Evolutionary conservation across 2,329 filamentous ascomycete genomes (phyloP), one percentile per base, ranked within the genome.

Genomic region (Venturia nashicola): DNA sequence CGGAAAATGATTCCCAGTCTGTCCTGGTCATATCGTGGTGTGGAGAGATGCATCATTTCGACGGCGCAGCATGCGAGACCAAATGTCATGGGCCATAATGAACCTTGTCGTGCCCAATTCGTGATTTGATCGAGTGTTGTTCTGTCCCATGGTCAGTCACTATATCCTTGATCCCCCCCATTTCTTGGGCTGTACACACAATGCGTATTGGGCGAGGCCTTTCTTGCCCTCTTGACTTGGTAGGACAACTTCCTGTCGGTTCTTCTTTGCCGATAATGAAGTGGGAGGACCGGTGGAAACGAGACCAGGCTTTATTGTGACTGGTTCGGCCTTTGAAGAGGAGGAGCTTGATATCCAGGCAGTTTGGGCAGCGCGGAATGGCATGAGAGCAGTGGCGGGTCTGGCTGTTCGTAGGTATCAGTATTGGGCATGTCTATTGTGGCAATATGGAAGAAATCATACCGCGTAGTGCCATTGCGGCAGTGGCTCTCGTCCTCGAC

Each of bases 11-110:
- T 95, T 71, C 91, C 91, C 65, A 94, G 82, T 59, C 91, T 86
- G 78, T 96, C 91, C 74, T 94, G 90, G 72, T 95, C 90, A 83
- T 95, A 95, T 44, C 90, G 87, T n/a, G 91, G 91, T 67, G 90
- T 91, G 36, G 90, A 95, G 51, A 91, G 82, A 75, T 93, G 89
- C 91, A 96, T 96, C 91, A 95, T 95, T 76, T 96, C 91, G 74
- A 96, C 79, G 76, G 89, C 90, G 75, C 91, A 95, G 82, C 91
- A 96, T 71, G 91, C 91, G 51, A 95, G 86, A 65, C 88, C 91
- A 74, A 96, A 95, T 55, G 89, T 91, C 84, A 95, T 88, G 70
- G 91, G 91, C 90, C 91, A 95, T 64, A 95, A 81, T n/a, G 91
- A 95, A 65, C 86, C 85, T 77, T 94, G 89, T 64, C 90, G 87